These are phyloP conservation scores for Gossypium arboreum DNA, from an alignment of 345 rosid species.

Conservation along the genomic window DNA sequence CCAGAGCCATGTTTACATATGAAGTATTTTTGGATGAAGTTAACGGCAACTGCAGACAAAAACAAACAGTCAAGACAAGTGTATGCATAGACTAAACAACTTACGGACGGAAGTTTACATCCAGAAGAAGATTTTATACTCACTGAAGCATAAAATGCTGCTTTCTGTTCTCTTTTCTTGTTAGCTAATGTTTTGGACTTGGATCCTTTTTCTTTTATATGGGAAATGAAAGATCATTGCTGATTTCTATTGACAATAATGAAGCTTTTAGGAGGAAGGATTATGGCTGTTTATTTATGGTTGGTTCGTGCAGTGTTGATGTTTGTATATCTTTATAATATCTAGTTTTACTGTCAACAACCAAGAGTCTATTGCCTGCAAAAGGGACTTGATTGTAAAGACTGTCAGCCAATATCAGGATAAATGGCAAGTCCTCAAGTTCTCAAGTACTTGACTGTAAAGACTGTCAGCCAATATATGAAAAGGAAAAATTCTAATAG, in stretches of 20 bases:
- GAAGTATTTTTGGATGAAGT: neutral
- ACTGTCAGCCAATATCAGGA: neutral
- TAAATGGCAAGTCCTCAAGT: neutral
- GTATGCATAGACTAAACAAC: neutral
- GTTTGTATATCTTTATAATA: too few species aligned
- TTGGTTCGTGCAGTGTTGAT: too few species aligned
- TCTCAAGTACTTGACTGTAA: neutral
- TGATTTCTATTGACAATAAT: too few species aligned
- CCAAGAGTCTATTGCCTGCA: too few species aligned
- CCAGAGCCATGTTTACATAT: neutral
- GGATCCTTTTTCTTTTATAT: neutral
- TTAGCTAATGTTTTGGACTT: neutral
- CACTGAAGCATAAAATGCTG: neutral
- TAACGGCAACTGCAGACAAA: neutral
- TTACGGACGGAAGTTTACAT: neutral
- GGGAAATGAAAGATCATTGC: too few species aligned
- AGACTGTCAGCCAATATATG: too few species aligned
- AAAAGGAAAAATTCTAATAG: neutral
- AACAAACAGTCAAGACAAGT: constrained; percentile 1
- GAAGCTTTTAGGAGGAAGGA: neutral
- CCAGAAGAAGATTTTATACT: neutral
- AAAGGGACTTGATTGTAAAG: neutral
- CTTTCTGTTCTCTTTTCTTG: neutral
- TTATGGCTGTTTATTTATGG: neutral
- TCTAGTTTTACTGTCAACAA: too few species aligned